Evolutionary conservation across 2,329 filamentous ascomycete genomes (phyloP).

Genomic region (Coleophoma eucalyptorum): DNA sequence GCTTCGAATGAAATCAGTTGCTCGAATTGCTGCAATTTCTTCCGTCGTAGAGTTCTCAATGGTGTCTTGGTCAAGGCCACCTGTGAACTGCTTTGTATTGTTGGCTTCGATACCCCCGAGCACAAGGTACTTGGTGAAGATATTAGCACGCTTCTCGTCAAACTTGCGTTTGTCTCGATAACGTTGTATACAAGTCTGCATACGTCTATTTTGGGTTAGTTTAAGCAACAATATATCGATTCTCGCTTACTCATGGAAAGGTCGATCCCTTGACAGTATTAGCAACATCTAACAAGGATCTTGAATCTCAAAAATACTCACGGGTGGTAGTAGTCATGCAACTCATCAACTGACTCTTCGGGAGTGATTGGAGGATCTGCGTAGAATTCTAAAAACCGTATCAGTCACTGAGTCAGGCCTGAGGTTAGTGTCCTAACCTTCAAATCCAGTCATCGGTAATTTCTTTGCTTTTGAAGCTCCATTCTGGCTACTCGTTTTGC

Average conservation of each 20-base stretch:
- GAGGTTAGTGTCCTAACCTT: slow-evolving; percentile 40
- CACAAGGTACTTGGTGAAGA: slow-evolving; percentile 78
- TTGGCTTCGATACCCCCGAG: slow-evolving; percentile 74
- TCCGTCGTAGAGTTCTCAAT: slow-evolving; percentile 58
- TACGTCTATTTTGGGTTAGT: slow-evolving; percentile 47
- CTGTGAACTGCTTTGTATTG: slow-evolving; percentile 54
- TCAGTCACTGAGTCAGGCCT: too few relatives aligned
- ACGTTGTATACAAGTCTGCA: slow-evolving; percentile 80
- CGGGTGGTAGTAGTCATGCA: slow-evolving; percentile 61
- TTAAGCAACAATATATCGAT: background rate
- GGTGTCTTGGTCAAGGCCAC: slow-evolving; percentile 54
- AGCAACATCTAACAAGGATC: too few relatives aligned
- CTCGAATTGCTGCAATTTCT: slow-evolving; percentile 60
- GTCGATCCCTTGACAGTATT: slow-evolving; percentile 34
- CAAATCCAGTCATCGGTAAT: slow-evolving; percentile 58
- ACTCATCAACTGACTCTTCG: slow-evolving; percentile 42
- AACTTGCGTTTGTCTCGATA: slow-evolving; percentile 77
- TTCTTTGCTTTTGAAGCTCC: slow-evolving; percentile 26
- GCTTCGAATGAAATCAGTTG: slow-evolving; percentile 53
- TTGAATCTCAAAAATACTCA: slow-evolving; percentile 35
- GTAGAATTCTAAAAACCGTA: slow-evolving; percentile 54
- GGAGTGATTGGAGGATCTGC: slow-evolving; percentile 77
- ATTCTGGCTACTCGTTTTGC: slow-evolving; percentile 36
- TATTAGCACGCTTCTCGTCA: slow-evolving; percentile 51
- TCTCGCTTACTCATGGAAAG: slow-evolving; percentile 52